These are phyloP conservation scores for Nannochloropsis granulata DNA, from an alignment of 108 stramenopile genomes.

Conservation along the genomic window DNA sequence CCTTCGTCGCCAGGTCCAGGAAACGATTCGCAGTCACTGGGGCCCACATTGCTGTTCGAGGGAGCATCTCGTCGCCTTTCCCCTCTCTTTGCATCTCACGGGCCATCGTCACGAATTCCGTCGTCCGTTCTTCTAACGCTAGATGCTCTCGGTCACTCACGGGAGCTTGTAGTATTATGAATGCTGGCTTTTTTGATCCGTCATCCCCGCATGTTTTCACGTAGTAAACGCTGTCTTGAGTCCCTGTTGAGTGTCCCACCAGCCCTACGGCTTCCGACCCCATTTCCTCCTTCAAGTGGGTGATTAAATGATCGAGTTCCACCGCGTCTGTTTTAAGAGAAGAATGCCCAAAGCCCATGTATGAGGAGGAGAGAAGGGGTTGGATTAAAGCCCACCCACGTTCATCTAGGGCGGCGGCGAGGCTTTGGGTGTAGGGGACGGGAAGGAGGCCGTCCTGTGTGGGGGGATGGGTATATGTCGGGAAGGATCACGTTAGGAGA, in stretches of 20 bases:
- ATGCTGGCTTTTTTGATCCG: slow-evolving; percentile 10
- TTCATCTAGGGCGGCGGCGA: slow-evolving; percentile 10
- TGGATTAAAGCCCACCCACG: slow-evolving; percentile 23
- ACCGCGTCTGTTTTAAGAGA: background rate
- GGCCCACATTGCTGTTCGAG: slow-evolving; percentile 62
- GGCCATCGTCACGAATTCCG: slow-evolving; percentile 37
- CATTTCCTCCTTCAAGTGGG: background rate
- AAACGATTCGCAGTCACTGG: slow-evolving; percentile 80
- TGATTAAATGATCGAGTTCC: background rate
- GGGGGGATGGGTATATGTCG: too few relatives aligned
- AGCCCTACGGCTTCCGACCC: slow-evolving; percentile 35
- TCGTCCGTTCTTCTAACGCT: slow-evolving; percentile 2
- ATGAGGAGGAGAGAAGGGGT: slow-evolving; percentile 25
- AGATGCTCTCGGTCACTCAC: slow-evolving; percentile 74
- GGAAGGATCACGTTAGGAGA: too few relatives aligned
- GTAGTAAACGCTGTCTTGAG: slow-evolving; percentile 72
- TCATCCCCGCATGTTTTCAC: slow-evolving; percentile 44
- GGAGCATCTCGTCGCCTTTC: slow-evolving; percentile 71
- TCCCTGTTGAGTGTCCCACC: slow-evolving; percentile 83
- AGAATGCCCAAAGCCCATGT: slow-evolving; percentile 1
- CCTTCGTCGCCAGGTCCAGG: slow-evolving; percentile 50
- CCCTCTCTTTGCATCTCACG: slow-evolving; percentile 23
- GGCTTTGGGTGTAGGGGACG: slow-evolving; percentile 4
- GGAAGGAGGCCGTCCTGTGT: slow-evolving; percentile 23
- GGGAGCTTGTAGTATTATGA: slow-evolving; percentile 72